A percentile compares a stretch with the other conserved stretches of the same genome.
Conservation (phyloP, 306 rosid species). For the Cicer cuneatum region DNA sequence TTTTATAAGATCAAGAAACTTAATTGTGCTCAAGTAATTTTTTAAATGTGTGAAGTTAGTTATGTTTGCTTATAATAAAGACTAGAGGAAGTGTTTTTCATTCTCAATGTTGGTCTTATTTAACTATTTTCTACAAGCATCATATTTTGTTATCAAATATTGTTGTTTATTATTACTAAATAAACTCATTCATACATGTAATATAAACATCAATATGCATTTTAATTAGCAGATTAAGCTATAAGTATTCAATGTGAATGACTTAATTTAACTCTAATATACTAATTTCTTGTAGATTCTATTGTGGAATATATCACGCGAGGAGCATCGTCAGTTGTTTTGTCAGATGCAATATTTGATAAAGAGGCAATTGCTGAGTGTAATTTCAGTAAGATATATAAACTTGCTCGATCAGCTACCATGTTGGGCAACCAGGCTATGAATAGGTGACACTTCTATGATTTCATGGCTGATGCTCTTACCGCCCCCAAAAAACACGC, state of each 20-base stretch:
- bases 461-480: neutral
- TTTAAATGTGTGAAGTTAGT: too few species aligned
- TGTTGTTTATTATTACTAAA: neutral
- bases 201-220: slow-evolving; percentile 20
- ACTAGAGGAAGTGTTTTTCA: too few species aligned
- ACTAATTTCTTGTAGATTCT: slow-evolving; percentile 52
- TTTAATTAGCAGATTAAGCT: slow-evolving; percentile 5
- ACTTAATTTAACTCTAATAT: slow-evolving; percentile 24
- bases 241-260: slow-evolving; percentile 7
- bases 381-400: slow-evolving; percentile 60
- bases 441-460: slow-evolving; percentile 47
- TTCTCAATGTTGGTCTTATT: too few species aligned
- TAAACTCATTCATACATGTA: neutral
- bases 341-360: slow-evolving; percentile 90
- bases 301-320: slow-evolving; percentile 64
- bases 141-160: too few species aligned
- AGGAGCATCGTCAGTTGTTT: slow-evolving; percentile 83
- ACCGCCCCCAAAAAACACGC: too few species aligned
- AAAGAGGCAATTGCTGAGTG: slow-evolving; percentile 61
- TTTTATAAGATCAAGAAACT: too few species aligned
- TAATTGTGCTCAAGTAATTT: too few species aligned
- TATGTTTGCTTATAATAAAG: too few species aligned
- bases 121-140: too few species aligned
- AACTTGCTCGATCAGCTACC: slow-evolving; percentile 73
- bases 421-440: slow-evolving; percentile 64